Evolutionary conservation across 768 basidiomycete genomes (phyloP).

Genomic region (Serendipita sp.): DNA sequence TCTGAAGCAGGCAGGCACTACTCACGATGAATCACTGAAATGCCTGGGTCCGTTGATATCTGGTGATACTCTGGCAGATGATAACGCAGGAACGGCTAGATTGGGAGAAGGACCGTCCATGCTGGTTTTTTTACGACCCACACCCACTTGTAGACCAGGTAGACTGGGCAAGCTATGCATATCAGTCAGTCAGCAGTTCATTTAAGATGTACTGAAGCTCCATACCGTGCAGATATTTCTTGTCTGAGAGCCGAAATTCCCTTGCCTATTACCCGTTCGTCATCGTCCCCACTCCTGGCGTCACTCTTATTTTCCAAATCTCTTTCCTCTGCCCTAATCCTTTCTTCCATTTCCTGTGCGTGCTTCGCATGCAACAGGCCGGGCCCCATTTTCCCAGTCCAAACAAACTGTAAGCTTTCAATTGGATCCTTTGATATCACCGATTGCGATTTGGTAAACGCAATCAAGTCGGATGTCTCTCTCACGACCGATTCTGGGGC

Average conservation of each 20-base stretch:
- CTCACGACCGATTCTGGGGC: not conserved
- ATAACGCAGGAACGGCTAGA: not conserved
- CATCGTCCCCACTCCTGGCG: not conserved
- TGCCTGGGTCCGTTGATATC: not conserved
- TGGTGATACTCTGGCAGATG: not conserved
- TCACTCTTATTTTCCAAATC: conserved; percentile 5
- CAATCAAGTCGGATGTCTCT: not conserved
- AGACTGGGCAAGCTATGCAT: not conserved
- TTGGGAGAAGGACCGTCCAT: not conserved
- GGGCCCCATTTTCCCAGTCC: not conserved
- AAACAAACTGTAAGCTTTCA: conserved; percentile 1
- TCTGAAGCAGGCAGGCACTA: not conserved
- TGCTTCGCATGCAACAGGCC: conserved; percentile 1
- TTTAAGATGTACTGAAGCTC: not conserved
- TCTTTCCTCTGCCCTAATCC: not conserved
- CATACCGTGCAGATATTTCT: not conserved
- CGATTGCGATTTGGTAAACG: not conserved
- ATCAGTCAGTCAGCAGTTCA: not conserved
- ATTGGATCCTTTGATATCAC: conserved; percentile 4
- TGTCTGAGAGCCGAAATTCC: not conserved
- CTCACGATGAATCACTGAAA: not conserved
- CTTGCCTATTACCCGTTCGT: not conserved
- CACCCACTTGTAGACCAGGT: not conserved
- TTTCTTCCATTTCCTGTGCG: not conserved
- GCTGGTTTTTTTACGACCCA: not conserved